Evolutionary conservation across 768 basidiomycete genomes (phyloP).

Genomic region (Auricularia sp.): DNA sequence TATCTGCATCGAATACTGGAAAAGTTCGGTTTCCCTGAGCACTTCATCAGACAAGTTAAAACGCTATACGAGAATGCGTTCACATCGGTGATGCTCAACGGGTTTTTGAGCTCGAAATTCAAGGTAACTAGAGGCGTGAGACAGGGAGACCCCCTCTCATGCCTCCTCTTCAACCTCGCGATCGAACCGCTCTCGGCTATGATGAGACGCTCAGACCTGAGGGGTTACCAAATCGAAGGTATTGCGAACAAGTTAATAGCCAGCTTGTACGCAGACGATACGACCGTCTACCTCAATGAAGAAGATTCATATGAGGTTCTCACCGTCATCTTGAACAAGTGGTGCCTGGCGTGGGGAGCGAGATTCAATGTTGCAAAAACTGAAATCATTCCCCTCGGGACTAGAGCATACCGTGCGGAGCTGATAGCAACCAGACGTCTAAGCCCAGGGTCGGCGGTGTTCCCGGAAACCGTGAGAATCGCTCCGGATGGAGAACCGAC

Average conservation of each 20-base stretch:
- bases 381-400: conserved; percentile 27
- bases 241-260: conserved; percentile 7
- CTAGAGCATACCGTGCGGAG: conserved; percentile 10
- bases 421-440: conserved; percentile 3
- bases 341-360: conserved; percentile 32
- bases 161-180: conserved; percentile 31
- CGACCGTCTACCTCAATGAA: conserved; percentile 25
- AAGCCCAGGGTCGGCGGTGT: neutral
- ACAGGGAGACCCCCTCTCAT: conserved; percentile 32
- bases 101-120: conserved; percentile 17
- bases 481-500: conserved; percentile 20
- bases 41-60: conserved; percentile 18
- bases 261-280: conserved; percentile 32
- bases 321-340: conserved; percentile 19
- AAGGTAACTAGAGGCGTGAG: conserved; percentile 23
- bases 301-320: conserved; percentile 21
- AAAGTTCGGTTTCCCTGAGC: conserved; percentile 1
- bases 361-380: conserved; percentile 36
- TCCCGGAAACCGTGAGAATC: conserved; percentile 19
- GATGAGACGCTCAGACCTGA: conserved; percentile 16
- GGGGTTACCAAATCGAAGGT: conserved; percentile 14
- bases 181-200: conserved; percentile 31
- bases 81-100: conserved; percentile 26
- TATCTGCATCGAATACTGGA: conserved; percentile 11
- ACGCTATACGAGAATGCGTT: conserved; percentile 21